Conservation (phyloP, 345 rosid species). For the Moricandia arvensis region DNA sequence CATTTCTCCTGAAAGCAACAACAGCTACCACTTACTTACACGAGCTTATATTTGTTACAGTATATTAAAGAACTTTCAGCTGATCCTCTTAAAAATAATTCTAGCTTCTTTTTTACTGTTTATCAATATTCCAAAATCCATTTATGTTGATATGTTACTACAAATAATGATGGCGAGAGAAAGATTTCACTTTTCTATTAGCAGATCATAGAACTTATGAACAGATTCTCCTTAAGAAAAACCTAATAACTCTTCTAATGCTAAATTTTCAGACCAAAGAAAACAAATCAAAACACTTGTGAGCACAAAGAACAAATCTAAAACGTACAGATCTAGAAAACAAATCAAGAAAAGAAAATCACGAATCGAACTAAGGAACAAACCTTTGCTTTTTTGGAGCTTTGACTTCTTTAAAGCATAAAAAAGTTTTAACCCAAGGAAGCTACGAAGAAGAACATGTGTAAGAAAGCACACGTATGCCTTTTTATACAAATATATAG, state of each 20-base stretch:
- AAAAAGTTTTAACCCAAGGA: slow-evolving; percentile 26
- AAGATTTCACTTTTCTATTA: background rate
- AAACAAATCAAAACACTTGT: background rate
- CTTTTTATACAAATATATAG: slow-evolving; percentile 7
- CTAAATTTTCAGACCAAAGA: background rate
- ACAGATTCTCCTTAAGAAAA: background rate
- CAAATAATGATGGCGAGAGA: background rate
- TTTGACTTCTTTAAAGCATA: slow-evolving; percentile 30
- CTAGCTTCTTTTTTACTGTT: too few species aligned
- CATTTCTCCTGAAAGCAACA: slow-evolving; percentile 27
- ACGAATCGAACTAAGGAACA: slow-evolving; percentile 2
- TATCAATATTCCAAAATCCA: background rate
- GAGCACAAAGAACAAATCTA: slow-evolving; percentile 8
- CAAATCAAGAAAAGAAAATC: background rate
- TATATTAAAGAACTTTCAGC: background rate
- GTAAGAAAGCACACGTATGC: slow-evolving; percentile 20
- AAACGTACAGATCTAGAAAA: background rate
- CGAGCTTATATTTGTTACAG: background rate
- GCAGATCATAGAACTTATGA: slow-evolving; percentile 3
- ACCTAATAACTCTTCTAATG: background rate
- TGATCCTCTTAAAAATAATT: background rate
- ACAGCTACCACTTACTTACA: too few species aligned
- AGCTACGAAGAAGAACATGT: slow-evolving; percentile 38
- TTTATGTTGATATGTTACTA: background rate
- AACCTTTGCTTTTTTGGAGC: slow-evolving; percentile 14